Evolutionary conservation across 1,139 yeast species (phyloP), one percentile per base, ranked within the genome.

Genomic region (Saccharomyces hybrid): DNA sequence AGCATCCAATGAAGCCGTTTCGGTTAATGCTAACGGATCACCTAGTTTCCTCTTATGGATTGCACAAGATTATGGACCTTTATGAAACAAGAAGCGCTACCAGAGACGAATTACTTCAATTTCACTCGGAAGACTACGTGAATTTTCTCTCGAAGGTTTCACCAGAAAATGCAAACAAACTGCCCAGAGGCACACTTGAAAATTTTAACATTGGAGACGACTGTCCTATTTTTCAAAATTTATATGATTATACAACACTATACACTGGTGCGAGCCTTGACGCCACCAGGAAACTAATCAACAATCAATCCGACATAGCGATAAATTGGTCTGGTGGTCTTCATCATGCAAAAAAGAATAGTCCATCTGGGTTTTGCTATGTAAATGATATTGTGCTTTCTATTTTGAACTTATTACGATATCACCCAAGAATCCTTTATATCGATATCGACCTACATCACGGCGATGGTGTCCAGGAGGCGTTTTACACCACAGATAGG

Each of bases 1-100:
- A 84, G 57, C 99, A 93, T 71, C 99, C 99, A 11, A 93, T 93
- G 99, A 93, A 93, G 68, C 99, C 99, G n/a, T 89, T 93, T 70
- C 74, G 99, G 58, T 76, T 93, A 55, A 86, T 91, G 91, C 78
- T 93, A 20, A 93, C 99, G 0, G 98, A 93, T 71, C 97, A 90
- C 70, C 74, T 93, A 59, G 95, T 93, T 49, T 81, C 86, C 27
- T 83, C 88, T 5, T 93, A 93, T 72, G 89, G 89, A 57, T 74
- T 93, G 49, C 89, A 90, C 67, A 91, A 90, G 63, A 78, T 85
- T 61, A 89, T 93, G 97, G 98, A 93, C 66, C 70, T 91, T 34
- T 93, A 87, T 70, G 79, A 82, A 54, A 96, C 98, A 1, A 76
- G 95, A 55, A 72, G 82, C 48, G 98, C 98, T 14, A 84, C 96